Evolutionary conservation across 2,329 filamentous ascomycete genomes (phyloP), one percentile per base, ranked within the genome.

Genomic region (Nothophaeocryptopus gaeumannii): DNA sequence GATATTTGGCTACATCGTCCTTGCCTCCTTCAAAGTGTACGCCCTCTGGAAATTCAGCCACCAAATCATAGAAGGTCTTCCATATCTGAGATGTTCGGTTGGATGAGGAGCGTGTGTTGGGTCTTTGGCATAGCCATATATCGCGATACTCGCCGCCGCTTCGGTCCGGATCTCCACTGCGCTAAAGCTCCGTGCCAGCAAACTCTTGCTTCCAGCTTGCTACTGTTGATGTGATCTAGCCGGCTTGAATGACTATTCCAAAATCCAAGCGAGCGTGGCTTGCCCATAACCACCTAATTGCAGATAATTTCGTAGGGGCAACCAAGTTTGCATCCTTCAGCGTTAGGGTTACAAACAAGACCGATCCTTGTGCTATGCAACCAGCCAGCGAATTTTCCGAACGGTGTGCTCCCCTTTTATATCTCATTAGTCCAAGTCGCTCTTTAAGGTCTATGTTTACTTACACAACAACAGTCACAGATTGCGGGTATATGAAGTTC

Each of bases 121-220:
- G 43, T 81, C 78, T 0, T 60, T 71, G 5, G 72, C 73, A 56
- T 78, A 72, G 11, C 83, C 82, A 58, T 84, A 82, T 8, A n/a
- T n/a, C n/a, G n/a, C 72, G 72, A 62, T 77, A 85, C 61, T 85
- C 82, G 12, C 81, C 82, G 3, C 75, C 75, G 7, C 74, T 78
- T 59, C 83, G 82, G 57, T 85, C 82, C 0, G 83, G 83, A 0
- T 72, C 80, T 2, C 82, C 83, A 40, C 85, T 78, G 14, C 82
- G 74, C 76, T 78, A 85, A 47, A 86, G 67, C 58, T 85, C 82
- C 0, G 62, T 74, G 2, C 82, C 82, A 0, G 76, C 72, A 1
- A 72, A 74, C 56, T 85, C 82, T 39, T 79, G 72, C 2, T 62
- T 65, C 80, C 82, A 84, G 33, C 57, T 67, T 1, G 72, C 71